Base-by-base conservation (phyloP, 805 yeast genomes). In the Blastobotrys chiropterorum region DNA sequence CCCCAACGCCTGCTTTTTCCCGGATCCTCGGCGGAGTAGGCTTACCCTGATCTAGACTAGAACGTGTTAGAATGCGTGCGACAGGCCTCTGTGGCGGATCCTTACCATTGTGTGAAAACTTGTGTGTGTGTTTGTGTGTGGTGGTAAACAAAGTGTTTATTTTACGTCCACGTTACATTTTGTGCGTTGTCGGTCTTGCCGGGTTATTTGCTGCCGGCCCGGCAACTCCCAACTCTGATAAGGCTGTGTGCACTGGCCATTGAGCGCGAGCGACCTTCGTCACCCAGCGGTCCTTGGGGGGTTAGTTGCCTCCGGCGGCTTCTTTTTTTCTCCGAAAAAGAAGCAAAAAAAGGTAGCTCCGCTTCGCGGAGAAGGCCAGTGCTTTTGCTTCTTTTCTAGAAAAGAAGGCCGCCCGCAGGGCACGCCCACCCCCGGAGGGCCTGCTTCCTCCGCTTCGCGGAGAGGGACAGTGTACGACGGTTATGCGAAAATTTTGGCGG, bases 1-100 rank as follows among this genome's bases (percentile, higher is more conserved):
- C 5, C 43, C 20, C 43, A 15, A 8, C 43, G 7, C 43, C 5
- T 39, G 20, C 7, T 39, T 39, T 17, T 13, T 39, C 43, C 17
- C 13, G 22, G 26, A 13, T 15, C 30, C 41, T 17, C 15, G 20
- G 15, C 20, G 31, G 14, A 3, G 11, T n/a, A 16, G 22, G 15
- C 48, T 31, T 31, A 46, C 48, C 48, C 48, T 16, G 48, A 46
- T 46, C 48, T 46, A 19, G 48, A 46, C 48, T 46, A 31, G 7
- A 19, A 11, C 20, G 3, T 43, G 46, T 43, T 43, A 43, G 46
- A 14, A 19, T 21, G 26, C 4, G 20, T 39, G 7, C 13, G 13
- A 39, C 6, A 6, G 13, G 19, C 14, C 14, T 14, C 5, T 13
- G 17, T 4, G 30, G 17, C 46, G 15, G 16, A 7, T 17, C 17